Conservation (phyloP, 2,329 filamentous ascomycete genomes). For the Calonectria henricotiae region DNA sequence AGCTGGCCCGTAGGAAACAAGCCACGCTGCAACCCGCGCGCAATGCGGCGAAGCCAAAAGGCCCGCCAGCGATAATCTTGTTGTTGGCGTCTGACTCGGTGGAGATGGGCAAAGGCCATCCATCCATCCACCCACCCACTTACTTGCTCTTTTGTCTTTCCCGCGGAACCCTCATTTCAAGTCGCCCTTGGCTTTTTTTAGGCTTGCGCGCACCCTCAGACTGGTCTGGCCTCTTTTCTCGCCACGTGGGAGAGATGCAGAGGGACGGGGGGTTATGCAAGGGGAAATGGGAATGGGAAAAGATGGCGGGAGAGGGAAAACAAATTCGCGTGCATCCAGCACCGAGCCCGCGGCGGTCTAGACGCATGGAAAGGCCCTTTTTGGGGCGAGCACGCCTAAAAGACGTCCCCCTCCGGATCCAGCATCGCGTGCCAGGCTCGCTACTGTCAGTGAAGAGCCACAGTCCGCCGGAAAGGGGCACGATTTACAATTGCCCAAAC, state of each 20-base stretch:
- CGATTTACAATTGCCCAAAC: slow-evolving; percentile 1
- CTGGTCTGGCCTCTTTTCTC: slow-evolving; percentile 26
- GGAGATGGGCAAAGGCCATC: slow-evolving; percentile 13
- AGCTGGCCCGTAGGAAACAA: too few relatives aligned
- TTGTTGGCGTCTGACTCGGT: slow-evolving; percentile 10
- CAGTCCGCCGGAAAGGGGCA: slow-evolving; percentile 1
- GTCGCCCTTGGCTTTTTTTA: background rate
- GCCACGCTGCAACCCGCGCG: too few relatives aligned
- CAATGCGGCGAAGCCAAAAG: background rate
- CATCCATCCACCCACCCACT: background rate
- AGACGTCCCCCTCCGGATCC: slow-evolving; percentile 21
- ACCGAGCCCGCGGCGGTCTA: slow-evolving; percentile 28
- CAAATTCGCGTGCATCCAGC: background rate
- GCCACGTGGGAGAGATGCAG: slow-evolving; percentile 48
- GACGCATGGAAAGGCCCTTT: slow-evolving; percentile 6
- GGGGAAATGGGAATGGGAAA: slow-evolving; percentile 29
- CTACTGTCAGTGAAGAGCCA: background rate
- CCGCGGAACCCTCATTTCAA: slow-evolving; percentile 5
- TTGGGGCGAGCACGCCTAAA: background rate
- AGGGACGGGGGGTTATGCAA: slow-evolving; percentile 42
- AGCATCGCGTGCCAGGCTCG: slow-evolving; percentile 33
- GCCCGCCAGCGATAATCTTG: background rate
- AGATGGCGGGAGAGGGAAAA: background rate
- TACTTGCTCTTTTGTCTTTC: background rate
- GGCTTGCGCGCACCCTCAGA: slow-evolving; percentile 8